phyloP scores from a whole-genome alignment of 164 flowering plant species.

The Platanus orientalis region DNA sequence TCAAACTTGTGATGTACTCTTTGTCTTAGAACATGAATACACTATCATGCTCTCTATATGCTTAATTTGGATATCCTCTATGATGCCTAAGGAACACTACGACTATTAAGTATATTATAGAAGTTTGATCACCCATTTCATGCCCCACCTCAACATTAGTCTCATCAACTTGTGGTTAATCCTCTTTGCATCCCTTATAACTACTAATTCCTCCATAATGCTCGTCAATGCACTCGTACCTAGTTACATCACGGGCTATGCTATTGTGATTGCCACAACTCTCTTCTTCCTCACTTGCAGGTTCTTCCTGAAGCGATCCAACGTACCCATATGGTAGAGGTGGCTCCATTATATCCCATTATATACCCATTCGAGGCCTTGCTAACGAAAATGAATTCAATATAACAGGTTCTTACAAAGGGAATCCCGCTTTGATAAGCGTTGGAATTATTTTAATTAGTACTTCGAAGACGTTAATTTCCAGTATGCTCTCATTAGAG shows the following conservation, averaged over 20 bases:
- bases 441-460: too few relatives aligned
- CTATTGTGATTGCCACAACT: conserved; percentile 74
- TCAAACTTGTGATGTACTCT: too few relatives aligned
- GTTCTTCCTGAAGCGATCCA: conserved; percentile 56
- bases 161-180: conserved; percentile 54
- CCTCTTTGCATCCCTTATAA: conserved; percentile 61
- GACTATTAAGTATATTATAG: too few relatives aligned
- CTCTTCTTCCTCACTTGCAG: conserved; percentile 78
- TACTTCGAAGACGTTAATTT: too few relatives aligned
- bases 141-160: conserved; percentile 34
- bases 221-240: conserved; percentile 71
- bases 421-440: conserved; percentile 11
- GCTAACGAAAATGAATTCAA: conserved; percentile 58
- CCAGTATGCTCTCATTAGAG: too few relatives aligned
- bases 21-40: too few relatives aligned
- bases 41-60: too few relatives aligned
- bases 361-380: conserved; percentile 77
- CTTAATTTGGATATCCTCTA: too few relatives aligned
- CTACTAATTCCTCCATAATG: conserved; percentile 74
- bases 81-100: too few relatives aligned
- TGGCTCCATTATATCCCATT: conserved; percentile 83
- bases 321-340: conserved; percentile 54
- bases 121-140: conserved; percentile 40
- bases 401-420: conserved; percentile 38
- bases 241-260: conserved; percentile 68